Conservation (phyloP, 768 basidiomycete species). For the Russula griseocarnosa region DNA sequence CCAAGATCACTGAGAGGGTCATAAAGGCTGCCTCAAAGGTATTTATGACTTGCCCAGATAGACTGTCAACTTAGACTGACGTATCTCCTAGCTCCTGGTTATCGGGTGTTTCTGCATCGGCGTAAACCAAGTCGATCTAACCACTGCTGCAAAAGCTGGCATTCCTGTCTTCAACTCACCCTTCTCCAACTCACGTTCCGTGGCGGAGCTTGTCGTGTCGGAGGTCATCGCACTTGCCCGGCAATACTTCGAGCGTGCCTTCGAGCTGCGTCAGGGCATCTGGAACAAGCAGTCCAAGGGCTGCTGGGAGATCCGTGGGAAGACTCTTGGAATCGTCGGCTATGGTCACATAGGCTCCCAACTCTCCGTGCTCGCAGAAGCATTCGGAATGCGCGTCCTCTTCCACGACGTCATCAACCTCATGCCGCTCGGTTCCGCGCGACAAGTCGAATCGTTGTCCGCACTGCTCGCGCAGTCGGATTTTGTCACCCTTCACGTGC, state of each 20-base stretch:
- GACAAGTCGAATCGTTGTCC: conserved; percentile 77
- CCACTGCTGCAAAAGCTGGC: conserved; percentile 76
- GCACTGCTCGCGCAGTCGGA: conserved; percentile 76
- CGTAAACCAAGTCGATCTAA: conserved; percentile 94
- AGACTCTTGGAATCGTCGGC: conserved; percentile 95
- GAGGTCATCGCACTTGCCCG: conserved; percentile 93
- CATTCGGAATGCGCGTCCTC: conserved; percentile 91
- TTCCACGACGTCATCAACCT: conserved; percentile 95
- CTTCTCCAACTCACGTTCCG: conserved; percentile 97
- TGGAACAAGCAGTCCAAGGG: conserved; percentile 99
- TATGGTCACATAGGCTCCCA: conserved; percentile 99
- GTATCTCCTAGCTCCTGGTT: conserved; percentile 76
- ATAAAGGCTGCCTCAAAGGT: conserved; percentile 86
- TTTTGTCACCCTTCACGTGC: conserved; percentile 95
- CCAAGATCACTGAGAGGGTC: conserved; percentile 88
- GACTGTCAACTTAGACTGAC: too few species aligned
- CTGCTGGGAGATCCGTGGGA: conserved; percentile 97
- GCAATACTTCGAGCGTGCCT: conserved; percentile 84
- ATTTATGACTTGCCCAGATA: conserved; percentile 13
- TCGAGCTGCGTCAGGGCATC: conserved; percentile 81
- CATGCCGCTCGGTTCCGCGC: conserved; percentile 95
- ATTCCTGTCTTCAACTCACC: conserved; percentile 99
- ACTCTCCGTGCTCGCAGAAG: conserved; percentile 93
- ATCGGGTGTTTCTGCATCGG: conserved; percentile 99
- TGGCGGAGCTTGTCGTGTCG: conserved; percentile 94